Evolutionary conservation across 163 green algal species (phyloP), one percentile per base, ranked within the genome.

Genomic region (Prototheca cutis): DNA sequence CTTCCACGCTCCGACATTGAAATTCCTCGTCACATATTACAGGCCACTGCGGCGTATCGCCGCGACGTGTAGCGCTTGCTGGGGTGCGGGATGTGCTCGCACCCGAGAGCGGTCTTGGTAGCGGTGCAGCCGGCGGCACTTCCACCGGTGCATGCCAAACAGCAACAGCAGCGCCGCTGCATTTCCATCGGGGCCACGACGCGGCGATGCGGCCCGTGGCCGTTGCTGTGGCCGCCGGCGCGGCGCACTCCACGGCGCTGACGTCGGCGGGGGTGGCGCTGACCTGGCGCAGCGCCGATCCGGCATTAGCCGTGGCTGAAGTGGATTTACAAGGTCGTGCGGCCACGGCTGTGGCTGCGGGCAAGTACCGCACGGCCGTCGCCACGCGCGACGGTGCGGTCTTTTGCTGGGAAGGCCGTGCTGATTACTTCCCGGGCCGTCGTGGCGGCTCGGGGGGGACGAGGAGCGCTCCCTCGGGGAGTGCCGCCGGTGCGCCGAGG

Each of bases 301-400:
- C 62, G n/a, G 88, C 87, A 24, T 71, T 93, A 15, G 94, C 95
- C 42, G 55, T 76, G 3, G 86, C 88, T 1, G 74, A 79, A 53
- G 47, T 61, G 28, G 83, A 94, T 23, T 64, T 85, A 47, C 66
- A 56, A 8, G 58, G 45, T 30, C 62, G 67, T 2, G 47, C 54
- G 30, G 89, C 95, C 42, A 68, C 76, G 24, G 53, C 52, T 13
- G 77, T 94, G 28, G 78, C 86, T 4, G 80, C 81, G 0, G 86
- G 72, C 49, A 96, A 96, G 82, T 80, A 94, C 68, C 90, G 96
- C 77, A 94, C 85, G 27, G 56, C 88, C 80, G 76, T 42, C 61
- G 82, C 58, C 84, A 94, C 83, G 3, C 75, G 84, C 2, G 58
- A 73, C 24, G 89, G 89, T 0, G 64, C 80, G 18, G 72, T 95